Conservation (phyloP, 2,329 filamentous ascomycete species). For the Fusarium nodosum region DNA sequence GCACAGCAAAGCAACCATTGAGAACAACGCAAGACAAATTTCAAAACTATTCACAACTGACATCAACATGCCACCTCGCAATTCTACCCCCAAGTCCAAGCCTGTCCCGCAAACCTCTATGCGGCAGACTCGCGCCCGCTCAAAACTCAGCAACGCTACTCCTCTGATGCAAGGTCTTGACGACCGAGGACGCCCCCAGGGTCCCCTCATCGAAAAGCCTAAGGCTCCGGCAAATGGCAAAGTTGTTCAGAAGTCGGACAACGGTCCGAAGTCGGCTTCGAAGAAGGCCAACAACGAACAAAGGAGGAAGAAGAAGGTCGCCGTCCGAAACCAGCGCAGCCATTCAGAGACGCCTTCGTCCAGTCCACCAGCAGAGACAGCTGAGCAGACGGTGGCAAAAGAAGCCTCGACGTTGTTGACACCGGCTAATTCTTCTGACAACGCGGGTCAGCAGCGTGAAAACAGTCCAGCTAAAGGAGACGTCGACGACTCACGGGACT, state of each 20-base stretch:
- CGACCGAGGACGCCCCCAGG: slow-evolving; percentile 3
- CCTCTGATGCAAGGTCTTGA: slow-evolving; percentile 46
- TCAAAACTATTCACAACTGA: slow-evolving; percentile 11
- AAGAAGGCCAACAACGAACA: not conserved
- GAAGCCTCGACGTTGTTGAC: too few species aligned
- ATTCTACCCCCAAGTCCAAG: not conserved
- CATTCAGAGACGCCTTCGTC: not conserved
- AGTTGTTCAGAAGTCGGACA: slow-evolving; percentile 21
- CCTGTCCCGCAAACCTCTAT: slow-evolving; percentile 6
- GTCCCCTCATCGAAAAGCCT: slow-evolving; percentile 10
- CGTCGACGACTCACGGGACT: not conserved
- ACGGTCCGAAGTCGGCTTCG: not conserved
- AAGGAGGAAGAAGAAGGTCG: slow-evolving; percentile 10
- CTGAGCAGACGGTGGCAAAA: too few species aligned
- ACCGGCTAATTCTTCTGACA: not conserved
- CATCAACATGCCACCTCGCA: slow-evolving; percentile 19
- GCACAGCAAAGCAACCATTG: slow-evolving; percentile 1
- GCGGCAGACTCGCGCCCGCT: slow-evolving; percentile 43
- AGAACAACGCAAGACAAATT: not conserved
- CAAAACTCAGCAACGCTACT: slow-evolving; percentile 40
- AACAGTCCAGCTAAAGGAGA: not conserved
- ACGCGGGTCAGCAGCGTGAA: not conserved
- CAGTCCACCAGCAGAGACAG: not conserved
- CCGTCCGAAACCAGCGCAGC: not conserved
- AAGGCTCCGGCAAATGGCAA: slow-evolving; percentile 27